Evolutionary conservation across 352 stramenopile genomes (phyloP).

Genomic region (Pythium pyrilobum): DNA sequence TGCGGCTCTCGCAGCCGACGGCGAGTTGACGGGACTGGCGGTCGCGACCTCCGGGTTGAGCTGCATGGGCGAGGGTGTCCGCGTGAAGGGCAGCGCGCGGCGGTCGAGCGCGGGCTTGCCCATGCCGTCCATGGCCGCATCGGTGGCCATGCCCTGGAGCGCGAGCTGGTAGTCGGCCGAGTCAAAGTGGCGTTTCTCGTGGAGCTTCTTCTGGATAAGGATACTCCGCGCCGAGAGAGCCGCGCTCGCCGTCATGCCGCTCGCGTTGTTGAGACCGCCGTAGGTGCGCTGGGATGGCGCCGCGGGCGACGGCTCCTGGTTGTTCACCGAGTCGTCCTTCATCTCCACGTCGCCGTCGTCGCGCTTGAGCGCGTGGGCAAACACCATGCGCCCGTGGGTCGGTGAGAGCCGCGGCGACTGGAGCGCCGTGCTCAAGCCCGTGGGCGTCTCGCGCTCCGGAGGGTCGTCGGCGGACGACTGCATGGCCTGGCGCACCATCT

Average conservation of each 20-base stretch:
- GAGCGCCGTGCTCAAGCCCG: neutral
- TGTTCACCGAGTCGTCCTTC: conserved; percentile 15
- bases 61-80: conserved; percentile 16
- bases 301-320: conserved; percentile 12
- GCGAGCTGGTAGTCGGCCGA: conserved; percentile 75
- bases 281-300: conserved; percentile 12
- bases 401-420: conserved; percentile 14
- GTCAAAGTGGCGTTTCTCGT: conserved; percentile 66
- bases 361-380: conserved; percentile 8
- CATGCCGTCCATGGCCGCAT: conserved; percentile 17
- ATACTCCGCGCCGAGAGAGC: conserved; percentile 53
- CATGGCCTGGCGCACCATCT: conserved; percentile 27
- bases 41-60: conserved; percentile 25
- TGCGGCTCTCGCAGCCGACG: conserved; percentile 29
- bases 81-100: neutral
- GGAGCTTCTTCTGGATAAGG: conserved; percentile 66
- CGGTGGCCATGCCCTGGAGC: conserved; percentile 11
- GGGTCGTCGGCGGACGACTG: neutral
- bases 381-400: conserved; percentile 10
- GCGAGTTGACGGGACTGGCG: conserved; percentile 33
- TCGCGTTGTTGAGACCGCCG: conserved; percentile 5
- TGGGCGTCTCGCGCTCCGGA: neutral
- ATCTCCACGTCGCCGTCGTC: conserved; percentile 1
- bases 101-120: conserved; percentile 7
- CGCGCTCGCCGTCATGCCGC: conserved; percentile 18